Evolutionary conservation across 805 yeast genomes (phyloP).

Genomic region (Candida quercuum): DNA sequence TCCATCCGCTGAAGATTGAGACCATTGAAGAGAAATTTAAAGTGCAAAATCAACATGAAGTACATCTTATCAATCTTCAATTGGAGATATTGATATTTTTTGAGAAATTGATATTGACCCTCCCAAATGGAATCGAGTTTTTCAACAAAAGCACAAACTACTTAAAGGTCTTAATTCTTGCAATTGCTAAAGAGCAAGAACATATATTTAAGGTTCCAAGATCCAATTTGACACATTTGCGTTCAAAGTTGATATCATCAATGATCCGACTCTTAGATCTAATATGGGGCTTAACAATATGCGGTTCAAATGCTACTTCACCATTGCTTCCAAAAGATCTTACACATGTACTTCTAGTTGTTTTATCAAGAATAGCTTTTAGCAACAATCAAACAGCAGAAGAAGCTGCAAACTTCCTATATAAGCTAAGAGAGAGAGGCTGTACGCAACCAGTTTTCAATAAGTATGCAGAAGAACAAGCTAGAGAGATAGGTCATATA

Average conservation of each 20-base stretch:
- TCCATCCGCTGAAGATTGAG: constrained; percentile 8
- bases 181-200: constrained; percentile 29
- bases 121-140: constrained; percentile 17
- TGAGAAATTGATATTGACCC: constrained; percentile 32
- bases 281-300: constrained; percentile 20
- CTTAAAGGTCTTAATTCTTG: constrained; percentile 16
- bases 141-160: constrained; percentile 20
- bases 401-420: constrained; percentile 33
- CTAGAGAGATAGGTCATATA: constrained; percentile 32
- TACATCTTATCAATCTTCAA: constrained; percentile 37
- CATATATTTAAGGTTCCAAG: constrained; percentile 22
- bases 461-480: constrained; percentile 36
- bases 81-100: constrained; percentile 42
- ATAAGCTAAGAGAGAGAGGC: constrained; percentile 29
- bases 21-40: constrained; percentile 6
- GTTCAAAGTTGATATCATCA: constrained; percentile 17
- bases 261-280: constrained; percentile 15
- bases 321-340: constrained; percentile 26
- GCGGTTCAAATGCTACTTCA: constrained; percentile 2
- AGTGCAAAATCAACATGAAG: constrained; percentile 34
- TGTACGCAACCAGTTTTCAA: constrained; percentile 32
- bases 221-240: constrained; percentile 16
- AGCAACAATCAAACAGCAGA: constrained; percentile 36
- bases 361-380: constrained; percentile 48
- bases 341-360: constrained; percentile 41